Evolutionary conservation across 2,329 filamentous ascomycete genomes (phyloP).

Genomic region (Capronia coronata): DNA sequence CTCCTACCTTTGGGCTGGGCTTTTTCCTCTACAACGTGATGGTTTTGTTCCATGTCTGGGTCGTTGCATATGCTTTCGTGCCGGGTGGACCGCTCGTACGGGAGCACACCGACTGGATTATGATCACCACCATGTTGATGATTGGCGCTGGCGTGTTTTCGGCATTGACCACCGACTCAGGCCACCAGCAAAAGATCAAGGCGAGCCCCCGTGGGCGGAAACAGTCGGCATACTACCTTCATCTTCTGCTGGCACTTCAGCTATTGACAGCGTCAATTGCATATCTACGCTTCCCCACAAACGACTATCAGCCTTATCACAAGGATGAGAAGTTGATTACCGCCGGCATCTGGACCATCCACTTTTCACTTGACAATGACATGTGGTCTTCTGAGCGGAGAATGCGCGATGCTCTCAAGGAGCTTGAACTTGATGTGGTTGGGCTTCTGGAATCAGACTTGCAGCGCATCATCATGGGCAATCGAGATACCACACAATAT

Average conservation of each 20-base stretch:
- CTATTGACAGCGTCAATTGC: constrained; percentile 72
- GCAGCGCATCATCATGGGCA: constrained; percentile 99
- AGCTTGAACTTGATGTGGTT: constrained; percentile 93
- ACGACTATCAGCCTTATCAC: constrained; percentile 88
- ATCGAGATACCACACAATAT: constrained; percentile 91
- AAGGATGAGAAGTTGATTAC: constrained; percentile 80
- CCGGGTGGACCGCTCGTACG: constrained; percentile 87
- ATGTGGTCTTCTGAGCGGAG: constrained; percentile 97
- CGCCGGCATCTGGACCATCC: constrained; percentile 96
- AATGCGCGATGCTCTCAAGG: constrained; percentile 83
- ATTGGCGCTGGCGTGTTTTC: constrained; percentile 82
- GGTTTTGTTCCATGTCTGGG: constrained; percentile 97
- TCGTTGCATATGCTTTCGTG: constrained; percentile 96
- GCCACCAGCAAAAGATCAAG: constrained; percentile 28
- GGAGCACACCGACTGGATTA: constrained; percentile 93
- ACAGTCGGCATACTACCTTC: constrained; percentile 61
- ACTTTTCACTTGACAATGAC: constrained; percentile 95
- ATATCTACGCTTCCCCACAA: constrained; percentile 84
- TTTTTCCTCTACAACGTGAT: constrained; percentile 90
- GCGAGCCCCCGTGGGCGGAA: constrained; percentile 40
- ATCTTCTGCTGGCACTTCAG: constrained; percentile 68
- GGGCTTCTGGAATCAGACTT: constrained; percentile 90
- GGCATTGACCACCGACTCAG: constrained; percentile 48
- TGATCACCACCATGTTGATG: constrained; percentile 75
- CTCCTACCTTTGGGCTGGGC: constrained; percentile 74